Evolutionary conservation across 1,284 basidiomycete genomes (phyloP).

Genomic region (Fomitopsis palustris): DNA sequence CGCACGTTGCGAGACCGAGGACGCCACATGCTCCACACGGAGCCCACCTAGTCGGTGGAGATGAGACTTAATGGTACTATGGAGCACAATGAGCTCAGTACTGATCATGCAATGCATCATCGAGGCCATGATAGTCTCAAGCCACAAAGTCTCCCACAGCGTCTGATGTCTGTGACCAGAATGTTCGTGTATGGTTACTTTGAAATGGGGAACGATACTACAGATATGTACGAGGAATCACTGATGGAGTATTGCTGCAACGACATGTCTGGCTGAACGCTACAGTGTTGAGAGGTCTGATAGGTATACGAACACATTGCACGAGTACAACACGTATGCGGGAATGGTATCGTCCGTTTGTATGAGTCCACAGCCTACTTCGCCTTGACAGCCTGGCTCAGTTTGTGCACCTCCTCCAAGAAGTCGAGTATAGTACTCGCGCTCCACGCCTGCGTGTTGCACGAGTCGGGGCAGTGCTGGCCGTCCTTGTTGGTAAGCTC

Average conservation of each 20-base stretch:
- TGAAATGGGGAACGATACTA: too few species aligned
- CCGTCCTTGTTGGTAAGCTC: constrained; percentile 89
- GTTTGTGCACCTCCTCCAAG: constrained; percentile 66
- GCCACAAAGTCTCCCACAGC: too few species aligned
- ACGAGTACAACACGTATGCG: too few species aligned
- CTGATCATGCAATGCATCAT: neutral
- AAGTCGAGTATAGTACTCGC: constrained; percentile 87
- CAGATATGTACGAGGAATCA: too few species aligned
- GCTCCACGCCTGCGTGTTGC: constrained; percentile 91
- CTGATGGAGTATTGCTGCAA: too few species aligned
- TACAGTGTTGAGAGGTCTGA: too few species aligned
- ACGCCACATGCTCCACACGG: neutral
- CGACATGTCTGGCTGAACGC: too few species aligned
- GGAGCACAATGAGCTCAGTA: neutral
- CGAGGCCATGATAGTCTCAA: too few species aligned
- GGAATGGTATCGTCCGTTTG: too few species aligned
- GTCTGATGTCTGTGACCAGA: too few species aligned
- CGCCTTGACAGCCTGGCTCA: constrained; percentile 11
- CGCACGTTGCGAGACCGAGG: neutral
- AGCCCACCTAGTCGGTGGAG: neutral
- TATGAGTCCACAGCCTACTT: neutral
- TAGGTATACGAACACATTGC: too few species aligned
- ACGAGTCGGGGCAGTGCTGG: constrained; percentile 80
- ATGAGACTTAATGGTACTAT: neutral
- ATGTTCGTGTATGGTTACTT: too few species aligned